Conservation (phyloP, 78 protist genomes). For the Dictyostelium firmibasis region DNA sequence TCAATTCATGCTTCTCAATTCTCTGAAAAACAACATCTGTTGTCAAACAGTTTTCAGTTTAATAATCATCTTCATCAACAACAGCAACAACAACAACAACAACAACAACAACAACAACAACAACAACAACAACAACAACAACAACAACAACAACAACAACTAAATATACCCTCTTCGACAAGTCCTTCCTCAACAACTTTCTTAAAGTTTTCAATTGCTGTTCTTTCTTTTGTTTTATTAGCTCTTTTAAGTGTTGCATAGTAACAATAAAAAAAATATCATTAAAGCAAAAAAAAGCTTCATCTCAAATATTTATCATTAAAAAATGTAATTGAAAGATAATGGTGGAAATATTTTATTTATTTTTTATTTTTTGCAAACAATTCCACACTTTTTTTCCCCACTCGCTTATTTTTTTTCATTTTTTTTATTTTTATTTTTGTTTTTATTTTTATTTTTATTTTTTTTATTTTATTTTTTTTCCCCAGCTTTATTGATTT, state of each 20-base stretch:
- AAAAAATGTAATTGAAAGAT: no score
- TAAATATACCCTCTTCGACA: neutral
- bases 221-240: conserved; percentile 39
- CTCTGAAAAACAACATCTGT: neutral
- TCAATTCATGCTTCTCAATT: neutral
- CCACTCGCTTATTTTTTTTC: no score
- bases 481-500: no score
- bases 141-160: neutral
- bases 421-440: no score
- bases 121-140: neutral
- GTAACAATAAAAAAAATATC: neutral
- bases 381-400: no score
- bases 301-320: no score
- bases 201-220: conserved; percentile 23
- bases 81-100: neutral
- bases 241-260: conserved; percentile 28
- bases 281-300: no score
- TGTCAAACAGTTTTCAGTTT: neutral
- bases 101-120: neutral
- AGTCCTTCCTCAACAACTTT: conserved; percentile 10
- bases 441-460: no score
- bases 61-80: neutral
- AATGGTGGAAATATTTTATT: neutral
- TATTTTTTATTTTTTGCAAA: neutral
- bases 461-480: neutral